Evolutionary conservation across 2,329 filamentous ascomycete genomes (phyloP), one percentile per base, ranked within the genome.

Genomic region (Venturia oleaginea): DNA sequence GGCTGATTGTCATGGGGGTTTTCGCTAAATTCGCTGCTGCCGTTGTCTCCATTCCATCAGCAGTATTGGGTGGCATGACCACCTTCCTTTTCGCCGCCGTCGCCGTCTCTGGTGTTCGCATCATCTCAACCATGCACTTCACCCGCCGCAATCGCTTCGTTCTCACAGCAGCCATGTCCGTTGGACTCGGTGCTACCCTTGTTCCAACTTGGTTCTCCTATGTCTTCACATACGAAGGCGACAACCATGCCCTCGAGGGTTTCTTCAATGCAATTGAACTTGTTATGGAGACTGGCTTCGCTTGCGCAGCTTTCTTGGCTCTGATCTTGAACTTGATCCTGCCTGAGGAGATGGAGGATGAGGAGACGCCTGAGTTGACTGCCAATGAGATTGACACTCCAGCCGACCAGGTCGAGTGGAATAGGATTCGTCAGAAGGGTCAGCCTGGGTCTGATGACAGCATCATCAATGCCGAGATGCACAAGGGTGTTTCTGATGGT

Each of bases 1-100:
- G 61, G 61, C 82, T 94, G 13, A 76, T 94, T 67, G 74, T 94
- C 68, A 91, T 92, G 85, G 91, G 91, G 19, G 78, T 94, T 66
- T 91, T 93, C 69, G 85, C 89, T 68, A 94, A 94, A 75, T 92
- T 93, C 69, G 90, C 89, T 0, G 90, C 90, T 0, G 83, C 89
- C 0, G 84, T 94, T 4, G 88, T 91, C 4, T 83, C 89, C 4
- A 93, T 94, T 67, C 90, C 90, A 0, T 71, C 69, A 11, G 69
- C 79, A 0, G 79, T 81, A 0, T 71, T 81, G 1, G 79, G 79
- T 10, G 79, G 79, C 48, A 81, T 81, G 79, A 81, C 90, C 0
- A 91, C 89, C 0, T 94, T 94, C 74, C 81, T 94, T 27, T 94
- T 92, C 77, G 83, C 82, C 66, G 84, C 88, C 4, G 90, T 94